A percentile compares a stretch with the other conserved stretches of the same genome.
Conservation (phyloP, 495 filamentous ascomycete species). For the Choiromyces venosus region DNA sequence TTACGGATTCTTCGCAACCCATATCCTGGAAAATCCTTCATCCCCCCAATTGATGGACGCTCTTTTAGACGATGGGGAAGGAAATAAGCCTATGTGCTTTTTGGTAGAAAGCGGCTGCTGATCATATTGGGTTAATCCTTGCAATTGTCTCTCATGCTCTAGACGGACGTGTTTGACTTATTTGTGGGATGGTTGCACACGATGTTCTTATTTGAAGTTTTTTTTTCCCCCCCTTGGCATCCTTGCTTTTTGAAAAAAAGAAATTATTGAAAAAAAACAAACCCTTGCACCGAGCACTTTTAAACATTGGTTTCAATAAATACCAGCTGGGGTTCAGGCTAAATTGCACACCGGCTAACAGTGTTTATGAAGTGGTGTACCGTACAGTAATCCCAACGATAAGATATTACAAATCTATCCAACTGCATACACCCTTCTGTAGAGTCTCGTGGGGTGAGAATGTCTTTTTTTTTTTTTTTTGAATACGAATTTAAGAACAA, state of each 20-base stretch:
- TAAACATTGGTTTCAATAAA: not conserved
- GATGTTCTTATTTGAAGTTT: not conserved
- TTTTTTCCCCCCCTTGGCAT: no score
- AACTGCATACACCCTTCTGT: not conserved
- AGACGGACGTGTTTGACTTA: not conserved
- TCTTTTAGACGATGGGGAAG: not conserved
- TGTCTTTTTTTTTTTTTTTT: not conserved
- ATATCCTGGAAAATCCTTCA: not conserved
- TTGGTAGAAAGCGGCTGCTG: not conserved
- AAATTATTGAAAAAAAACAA: not conserved
- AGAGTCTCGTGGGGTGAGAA: not conserved
- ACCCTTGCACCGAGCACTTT: not conserved
- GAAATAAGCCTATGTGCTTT: not conserved
- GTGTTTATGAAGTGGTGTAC: not conserved
- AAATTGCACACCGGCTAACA: not conserved
- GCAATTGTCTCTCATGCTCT: not conserved
- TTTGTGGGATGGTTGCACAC: not conserved
- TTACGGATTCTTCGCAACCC: not conserved
- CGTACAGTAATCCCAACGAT: not conserved
- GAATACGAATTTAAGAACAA: not conserved
- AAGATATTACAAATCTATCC: not conserved
- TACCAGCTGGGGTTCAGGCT: not conserved
- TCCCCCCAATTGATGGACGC: not conserved
- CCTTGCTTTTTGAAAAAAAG: not conserved
- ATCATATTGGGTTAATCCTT: not conserved